Percentiles rank a stretch among this genome's conserved stretches.
These are phyloP conservation scores for Arthrobotrys megalospora DNA, from an alignment of 2,329 filamentous ascomycete species.

Conservation along the genomic window DNA sequence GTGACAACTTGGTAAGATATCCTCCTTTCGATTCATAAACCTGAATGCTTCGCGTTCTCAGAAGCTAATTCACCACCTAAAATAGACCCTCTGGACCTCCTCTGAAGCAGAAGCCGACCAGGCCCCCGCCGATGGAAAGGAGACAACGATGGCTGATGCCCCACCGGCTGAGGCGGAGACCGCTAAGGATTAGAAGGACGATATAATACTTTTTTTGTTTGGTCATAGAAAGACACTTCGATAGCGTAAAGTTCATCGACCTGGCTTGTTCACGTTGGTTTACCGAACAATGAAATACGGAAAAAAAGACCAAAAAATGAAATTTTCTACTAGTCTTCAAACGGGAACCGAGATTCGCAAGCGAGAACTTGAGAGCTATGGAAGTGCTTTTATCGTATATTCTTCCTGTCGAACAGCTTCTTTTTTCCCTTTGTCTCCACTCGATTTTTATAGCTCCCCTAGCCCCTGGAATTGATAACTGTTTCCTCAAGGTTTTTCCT, in stretches of 20 bases:
- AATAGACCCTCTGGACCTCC: slow-evolving; percentile 97
- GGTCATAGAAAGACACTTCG: slow-evolving; percentile 64
- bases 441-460: slow-evolving; percentile 32
- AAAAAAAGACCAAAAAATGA: slow-evolving; percentile 44
- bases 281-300: slow-evolving; percentile 51
- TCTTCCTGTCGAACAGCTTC: slow-evolving; percentile 37
- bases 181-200: slow-evolving; percentile 48
- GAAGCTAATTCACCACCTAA: slow-evolving; percentile 11
- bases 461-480: slow-evolving; percentile 38
- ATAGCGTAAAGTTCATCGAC: slow-evolving; percentile 61
- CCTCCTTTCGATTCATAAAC: slow-evolving; percentile 27
- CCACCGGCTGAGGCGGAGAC: slow-evolving; percentile 70
- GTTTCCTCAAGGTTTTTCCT: slow-evolving; percentile 21
- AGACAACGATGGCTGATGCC: slow-evolving; percentile 74
- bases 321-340: slow-evolving; percentile 20
- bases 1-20: slow-evolving; percentile 81
- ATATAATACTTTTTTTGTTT: slow-evolving; percentile 60
- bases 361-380: slow-evolving; percentile 48
- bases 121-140: slow-evolving; percentile 72
- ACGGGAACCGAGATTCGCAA: slow-evolving; percentile 30
- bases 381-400: slow-evolving; percentile 57
- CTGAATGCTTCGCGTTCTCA: not conserved
- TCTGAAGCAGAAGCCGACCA: slow-evolving; percentile 87
- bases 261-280: slow-evolving; percentile 60
- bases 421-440: slow-evolving; percentile 17